These are phyloP conservation scores for Cladophialophora psammophila DNA, from an alignment of 2,329 filamentous ascomycete species.

Conservation along the genomic window DNA sequence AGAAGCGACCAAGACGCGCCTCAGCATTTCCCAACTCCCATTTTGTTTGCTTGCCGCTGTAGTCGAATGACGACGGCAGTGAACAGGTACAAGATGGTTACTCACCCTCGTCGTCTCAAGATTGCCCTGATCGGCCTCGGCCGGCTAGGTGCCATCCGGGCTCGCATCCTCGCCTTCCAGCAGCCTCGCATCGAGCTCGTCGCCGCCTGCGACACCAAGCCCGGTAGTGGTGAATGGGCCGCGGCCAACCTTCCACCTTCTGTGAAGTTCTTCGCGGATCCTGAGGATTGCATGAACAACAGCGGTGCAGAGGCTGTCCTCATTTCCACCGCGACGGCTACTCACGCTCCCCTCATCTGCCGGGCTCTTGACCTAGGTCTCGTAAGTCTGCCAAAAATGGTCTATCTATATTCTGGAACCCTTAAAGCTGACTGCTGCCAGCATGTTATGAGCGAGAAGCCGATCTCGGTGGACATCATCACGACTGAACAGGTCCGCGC, in stretches of 20 bases:
- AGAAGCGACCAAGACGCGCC: no score
- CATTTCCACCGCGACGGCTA: constrained; percentile 45
- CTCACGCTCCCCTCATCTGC: constrained; percentile 42
- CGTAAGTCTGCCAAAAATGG: background rate
- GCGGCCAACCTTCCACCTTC: constrained; percentile 41
- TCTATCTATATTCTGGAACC: background rate
- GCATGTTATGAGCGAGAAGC: constrained; percentile 31
- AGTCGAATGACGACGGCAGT: no score
- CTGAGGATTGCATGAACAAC: constrained; percentile 43
- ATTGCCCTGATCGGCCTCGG: constrained; percentile 43
- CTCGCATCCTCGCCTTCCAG: constrained; percentile 46
- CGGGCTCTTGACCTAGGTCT: constrained; percentile 18
- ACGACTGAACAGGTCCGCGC: constrained; percentile 20
- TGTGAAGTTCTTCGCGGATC: constrained; percentile 39
- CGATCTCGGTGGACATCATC: constrained; percentile 27
- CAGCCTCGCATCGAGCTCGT: constrained; percentile 49
- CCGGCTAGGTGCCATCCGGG: constrained; percentile 44
- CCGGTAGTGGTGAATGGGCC: constrained; percentile 45
- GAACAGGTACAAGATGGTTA: background rate
- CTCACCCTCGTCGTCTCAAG: constrained; percentile 27
- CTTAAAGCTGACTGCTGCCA: constrained; percentile 11
- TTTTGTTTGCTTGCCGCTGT: no score
- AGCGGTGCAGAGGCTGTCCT: constrained; percentile 43
- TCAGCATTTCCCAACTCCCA: no score
- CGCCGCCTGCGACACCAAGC: constrained; percentile 47